Base-by-base conservation (phyloP, 1,284 basidiomycete genomes). In the Chondrostereum purpureum region DNA sequence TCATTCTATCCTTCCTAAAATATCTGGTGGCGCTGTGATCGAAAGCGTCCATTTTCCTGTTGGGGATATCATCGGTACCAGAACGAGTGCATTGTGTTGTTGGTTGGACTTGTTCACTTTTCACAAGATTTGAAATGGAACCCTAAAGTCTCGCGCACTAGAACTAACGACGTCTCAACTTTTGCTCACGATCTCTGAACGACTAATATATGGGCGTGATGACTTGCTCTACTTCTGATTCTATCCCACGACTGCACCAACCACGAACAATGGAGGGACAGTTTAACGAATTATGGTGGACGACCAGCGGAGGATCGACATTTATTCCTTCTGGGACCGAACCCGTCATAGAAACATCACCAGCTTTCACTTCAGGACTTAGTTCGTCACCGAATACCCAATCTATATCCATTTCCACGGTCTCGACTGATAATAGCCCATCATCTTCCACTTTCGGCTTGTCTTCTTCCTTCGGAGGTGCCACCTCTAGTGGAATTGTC, bases 251-350 rank as follows among this genome's bases (percentile, higher is more conserved):
- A 51, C 46, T 33, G n/a, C n/a, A n/a, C n/a, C n/a, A n/a, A n/a
- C n/a, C n/a, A n/a, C 37, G 39, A 22, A 51, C 49, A 38, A 49
- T 44, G 24, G 36, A 38, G 49, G 18, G 38, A 43, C 18, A 19
- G 18, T 13, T 14, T 24, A 34, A 50, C 16, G 39, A 22, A 24
- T 24, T 41, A 16, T 53, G 51, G 51, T 42, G 44, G 43, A 47
- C 53, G 27, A 31, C 27, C 19, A 48, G 43, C 27, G 44, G 40
- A 42, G 50, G 45, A 12, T 44, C 50, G 13, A 40, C 34, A 37
- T 42, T 47, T 24, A 36, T 43, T 24, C 50, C 55, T 31, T 53
- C 50, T 17, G 45, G 43, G 37, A 42, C 55, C 44, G 42, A 41
- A 35, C 36, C 52, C 48, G 48, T 53, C 42, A 46, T 54, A 37